A percentile compares a stretch with the other conserved stretches of the same genome.
phyloP scores from a whole-genome alignment of 768 basidiomycete species.

The Coprinopsis cinerea region DNA sequence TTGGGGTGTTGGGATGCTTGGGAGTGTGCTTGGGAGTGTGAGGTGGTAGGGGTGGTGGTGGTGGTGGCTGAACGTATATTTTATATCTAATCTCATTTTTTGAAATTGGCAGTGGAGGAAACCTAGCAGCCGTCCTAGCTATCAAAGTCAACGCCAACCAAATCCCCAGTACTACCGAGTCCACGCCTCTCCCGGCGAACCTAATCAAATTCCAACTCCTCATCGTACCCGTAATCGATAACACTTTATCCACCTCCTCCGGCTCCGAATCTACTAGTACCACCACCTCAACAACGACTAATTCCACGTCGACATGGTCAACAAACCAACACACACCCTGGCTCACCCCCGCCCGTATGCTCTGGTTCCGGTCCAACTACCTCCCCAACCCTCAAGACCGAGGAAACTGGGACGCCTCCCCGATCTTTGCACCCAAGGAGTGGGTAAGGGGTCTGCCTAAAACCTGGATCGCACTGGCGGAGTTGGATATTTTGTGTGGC shows the following conservation, averaged over 20 bases:
- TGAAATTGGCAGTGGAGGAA: slow-evolving; percentile 55
- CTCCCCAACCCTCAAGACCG: slow-evolving; percentile 56
- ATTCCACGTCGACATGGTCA: too few species aligned
- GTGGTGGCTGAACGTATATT: too few species aligned
- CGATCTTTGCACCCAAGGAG: slow-evolving; percentile 59
- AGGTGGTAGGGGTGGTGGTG: too few species aligned
- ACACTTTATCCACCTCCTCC: slow-evolving; percentile 48
- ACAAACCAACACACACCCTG: slow-evolving; percentile 54
- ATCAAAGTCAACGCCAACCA: slow-evolving; percentile 62
- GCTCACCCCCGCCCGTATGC: slow-evolving; percentile 58
- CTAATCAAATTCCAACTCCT: slow-evolving; percentile 57
- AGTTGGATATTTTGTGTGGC: slow-evolving; percentile 59
- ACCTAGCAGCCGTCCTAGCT: slow-evolving; percentile 59
- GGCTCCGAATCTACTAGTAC: too few species aligned
- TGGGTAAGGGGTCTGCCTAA: slow-evolving; percentile 45
- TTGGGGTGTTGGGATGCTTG: too few species aligned
- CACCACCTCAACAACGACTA: too few species aligned
- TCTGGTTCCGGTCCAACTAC: slow-evolving; percentile 70
- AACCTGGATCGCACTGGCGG: slow-evolving; percentile 59
- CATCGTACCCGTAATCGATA: slow-evolving; percentile 69
- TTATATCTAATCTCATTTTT: too few species aligned
- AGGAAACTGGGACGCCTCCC: slow-evolving; percentile 64
- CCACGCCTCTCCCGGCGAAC: too few species aligned
- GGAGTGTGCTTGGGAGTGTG: too few species aligned
- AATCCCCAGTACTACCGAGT: too few species aligned